Evolutionary conservation across 176 grass and related monocot species (phyloP), one percentile per base, ranked within the genome.

Genomic region (Carex pumila): DNA sequence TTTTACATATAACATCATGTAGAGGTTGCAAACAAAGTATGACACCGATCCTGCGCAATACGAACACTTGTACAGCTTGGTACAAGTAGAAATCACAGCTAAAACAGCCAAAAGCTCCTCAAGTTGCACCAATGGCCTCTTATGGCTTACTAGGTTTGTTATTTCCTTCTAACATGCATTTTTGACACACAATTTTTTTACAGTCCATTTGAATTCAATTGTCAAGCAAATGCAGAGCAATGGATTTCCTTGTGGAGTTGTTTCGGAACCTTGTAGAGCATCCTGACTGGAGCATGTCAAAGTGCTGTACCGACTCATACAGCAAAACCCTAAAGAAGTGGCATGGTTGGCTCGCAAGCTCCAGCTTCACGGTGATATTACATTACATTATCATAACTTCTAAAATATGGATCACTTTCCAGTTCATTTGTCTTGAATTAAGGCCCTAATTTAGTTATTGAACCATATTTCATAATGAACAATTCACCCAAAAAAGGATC

Each of bases 221-320:
- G 41, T 65, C 43, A 37, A 22, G 58, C 21, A 56, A 56, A 41
- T 22, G 30, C 83, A 94, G 91, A 82, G 88, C 91, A 36, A 92
- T 97, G 91, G 94, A 97, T 82, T 97, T 94, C 76, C 79, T 97
- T 84, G 94, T 94, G 32, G 88, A 91, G 0, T 52, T 97, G 50
- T 92, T 97, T 47, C 74, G 87, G 5, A 94, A 92, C 79, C 88
- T 97, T 84, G 65, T 92, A 12, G 82, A 90, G 52, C 88, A 94
- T 67, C 85, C 90, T 8, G 88, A 90, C 49, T 92, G 91, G 94
- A 89, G 77, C 29, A 97, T 94, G 92, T 80, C 91, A 52, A 84
- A 90, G 61, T 90, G 37, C n/a, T 94, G 91, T 78, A 92, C 79
- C 2, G 88, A 97, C 57, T 89, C 94, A 9, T 97, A 97, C 65